Conservation (phyloP, 31 red algal species). For the Asparagopsis taxiformis region DNA sequence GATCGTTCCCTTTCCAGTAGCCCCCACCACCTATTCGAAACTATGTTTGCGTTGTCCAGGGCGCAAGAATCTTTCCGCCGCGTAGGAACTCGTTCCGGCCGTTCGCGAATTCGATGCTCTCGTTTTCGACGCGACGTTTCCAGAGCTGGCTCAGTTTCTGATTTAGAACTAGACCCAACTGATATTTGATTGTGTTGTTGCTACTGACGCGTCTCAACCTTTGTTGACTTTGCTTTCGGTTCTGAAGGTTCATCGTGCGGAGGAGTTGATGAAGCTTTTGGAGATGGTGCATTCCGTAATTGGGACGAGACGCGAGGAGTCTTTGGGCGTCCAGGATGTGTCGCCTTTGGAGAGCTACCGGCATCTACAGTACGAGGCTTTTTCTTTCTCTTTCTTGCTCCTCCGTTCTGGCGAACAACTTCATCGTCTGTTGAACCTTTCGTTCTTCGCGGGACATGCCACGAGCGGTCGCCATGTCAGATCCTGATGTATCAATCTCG, state of each 20-base stretch:
- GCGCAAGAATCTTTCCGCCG: constrained; percentile 27
- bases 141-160: background rate
- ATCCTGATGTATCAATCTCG: background rate
- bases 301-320: background rate
- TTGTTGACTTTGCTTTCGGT: background rate
- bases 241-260: background rate
- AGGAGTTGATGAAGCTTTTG: background rate
- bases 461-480: constrained; percentile 9
- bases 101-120: constrained; percentile 20
- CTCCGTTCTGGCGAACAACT: constrained; percentile 80
- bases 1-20: constrained; percentile 16
- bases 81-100: background rate
- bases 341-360: constrained; percentile 26
- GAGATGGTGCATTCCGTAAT: background rate
- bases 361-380: constrained; percentile 38
- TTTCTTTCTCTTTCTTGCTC: constrained; percentile 65
- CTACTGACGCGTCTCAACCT: background rate
- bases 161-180: background rate
- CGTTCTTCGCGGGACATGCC: constrained; percentile 83
- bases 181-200: constrained; percentile 3
- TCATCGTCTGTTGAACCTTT: constrained; percentile 83
- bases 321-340: constrained; percentile 21
- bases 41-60: constrained; percentile 4
- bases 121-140: constrained; percentile 1
- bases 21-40: background rate